phyloP scores from a whole-genome alignment of 2,329 filamentous ascomycete genomes.

The Fusarium ramigenum region DNA sequence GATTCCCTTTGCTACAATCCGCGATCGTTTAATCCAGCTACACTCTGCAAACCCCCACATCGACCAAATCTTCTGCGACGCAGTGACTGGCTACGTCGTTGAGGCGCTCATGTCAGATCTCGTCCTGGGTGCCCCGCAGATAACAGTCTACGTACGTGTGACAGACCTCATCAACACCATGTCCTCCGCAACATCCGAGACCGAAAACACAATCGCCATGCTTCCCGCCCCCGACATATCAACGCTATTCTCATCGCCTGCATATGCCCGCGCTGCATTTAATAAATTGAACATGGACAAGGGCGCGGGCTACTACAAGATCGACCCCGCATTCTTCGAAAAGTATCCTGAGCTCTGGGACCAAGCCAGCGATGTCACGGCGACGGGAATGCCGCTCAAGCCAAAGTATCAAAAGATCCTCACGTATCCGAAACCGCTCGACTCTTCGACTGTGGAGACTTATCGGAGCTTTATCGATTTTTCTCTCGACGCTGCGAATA shows the following conservation, averaged over 20 bases:
- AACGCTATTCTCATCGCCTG: conserved; percentile 36
- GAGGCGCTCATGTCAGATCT: conserved; percentile 45
- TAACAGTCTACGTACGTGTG: conserved; percentile 44
- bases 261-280: conserved; percentile 42
- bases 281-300: conserved; percentile 45
- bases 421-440: conserved; percentile 44
- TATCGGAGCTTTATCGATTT: conserved; percentile 48
- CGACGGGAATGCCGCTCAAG: conserved; percentile 44
- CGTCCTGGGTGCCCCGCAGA: conserved; percentile 36
- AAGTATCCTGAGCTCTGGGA: conserved; percentile 48
- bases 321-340: conserved; percentile 46
- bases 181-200: conserved; percentile 8
- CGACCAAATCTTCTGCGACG: conserved; percentile 48
- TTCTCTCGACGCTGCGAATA: conserved; percentile 41
- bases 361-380: conserved; percentile 38
- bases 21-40: conserved; percentile 43
- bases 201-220: background rate
- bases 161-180: conserved; percentile 46
- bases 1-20: conserved; percentile 45
- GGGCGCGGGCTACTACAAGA: conserved; percentile 47
- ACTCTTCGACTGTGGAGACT: conserved; percentile 43
- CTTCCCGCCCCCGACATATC: conserved; percentile 41
- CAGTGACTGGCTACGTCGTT: conserved; percentile 46
- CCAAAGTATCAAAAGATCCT: conserved; percentile 43
- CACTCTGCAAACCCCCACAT: conserved; percentile 46